These are phyloP conservation scores for Aristolochia contorta DNA, from an alignment of 164 flowering plant genomes.

Conservation along the genomic window DNA sequence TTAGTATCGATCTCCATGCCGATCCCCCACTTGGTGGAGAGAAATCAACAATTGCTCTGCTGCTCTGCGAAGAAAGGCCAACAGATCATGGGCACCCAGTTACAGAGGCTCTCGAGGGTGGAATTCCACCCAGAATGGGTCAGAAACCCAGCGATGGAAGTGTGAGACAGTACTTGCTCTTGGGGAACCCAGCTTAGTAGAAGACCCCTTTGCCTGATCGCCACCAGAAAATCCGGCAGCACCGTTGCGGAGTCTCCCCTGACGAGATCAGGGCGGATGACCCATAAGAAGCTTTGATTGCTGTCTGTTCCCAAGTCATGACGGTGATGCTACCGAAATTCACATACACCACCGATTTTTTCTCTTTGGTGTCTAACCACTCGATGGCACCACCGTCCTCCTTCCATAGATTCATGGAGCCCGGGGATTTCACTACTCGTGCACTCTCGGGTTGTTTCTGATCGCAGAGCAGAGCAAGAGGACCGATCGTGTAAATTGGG, in stretches of 20 bases:
- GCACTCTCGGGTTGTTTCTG: neutral
- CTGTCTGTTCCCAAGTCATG: constrained; percentile 23
- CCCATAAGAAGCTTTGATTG: constrained; percentile 34
- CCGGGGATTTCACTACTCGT: neutral
- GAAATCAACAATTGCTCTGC: constrained; percentile 13
- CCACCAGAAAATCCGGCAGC: constrained; percentile 6
- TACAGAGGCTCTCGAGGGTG: constrained; percentile 14
- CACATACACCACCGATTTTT: constrained; percentile 25
- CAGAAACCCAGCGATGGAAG: constrained; percentile 25
- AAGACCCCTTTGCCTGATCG: constrained; percentile 6
- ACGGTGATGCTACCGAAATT: constrained; percentile 34
- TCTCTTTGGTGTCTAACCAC: constrained; percentile 23
- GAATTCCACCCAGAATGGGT: constrained; percentile 39
- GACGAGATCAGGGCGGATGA: constrained; percentile 42
- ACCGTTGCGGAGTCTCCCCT: constrained; percentile 20
- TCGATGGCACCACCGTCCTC: constrained; percentile 22
- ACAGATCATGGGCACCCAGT: constrained; percentile 23
- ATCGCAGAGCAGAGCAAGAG: constrained; percentile 9
- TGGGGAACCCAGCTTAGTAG: constrained; percentile 28
- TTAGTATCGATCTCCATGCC: constrained; percentile 18
- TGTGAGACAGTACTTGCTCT: constrained; percentile 26
- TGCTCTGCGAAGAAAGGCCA: constrained; percentile 30
- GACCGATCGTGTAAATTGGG: constrained; percentile 23
- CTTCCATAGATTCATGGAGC: constrained; percentile 23
- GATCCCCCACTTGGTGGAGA: constrained; percentile 17